Base-by-base conservation (phyloP, 768 basidiomycete genomes). In the Amanita phalloides region DNA sequence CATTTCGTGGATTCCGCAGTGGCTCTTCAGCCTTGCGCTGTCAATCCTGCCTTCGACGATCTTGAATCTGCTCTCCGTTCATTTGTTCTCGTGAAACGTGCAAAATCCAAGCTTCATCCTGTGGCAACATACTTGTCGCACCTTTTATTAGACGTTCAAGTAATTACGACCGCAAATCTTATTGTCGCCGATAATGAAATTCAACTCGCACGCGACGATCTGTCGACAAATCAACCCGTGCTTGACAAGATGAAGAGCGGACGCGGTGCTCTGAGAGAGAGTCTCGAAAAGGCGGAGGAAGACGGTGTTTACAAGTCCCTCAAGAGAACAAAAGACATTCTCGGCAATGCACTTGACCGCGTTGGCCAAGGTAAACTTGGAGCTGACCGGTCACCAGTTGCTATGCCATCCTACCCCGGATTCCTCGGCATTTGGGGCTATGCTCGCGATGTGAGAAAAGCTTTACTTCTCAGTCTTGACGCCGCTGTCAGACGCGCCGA, bases 1-100 rank as follows among this genome's bases (percentile, higher is more conserved):
- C 96, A 99, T 68, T 99, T 98, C 65, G 96, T 99, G 60, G 96
- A 99, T 64, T 95, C 93, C 6, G 82, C 84, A 11, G 69, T 78
- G 0, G 85, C 84, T 17, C 75, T 85, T 38, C 78, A 81, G 51
- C 79, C 79, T n/a, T 79, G 72, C 64, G 72, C 76, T 17, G 78
- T 74, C 53, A 82, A 79, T 56, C 76, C 77, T 4, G 71, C 89
- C 0, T 97, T 98, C 60, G 84, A 85, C 53, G 82, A 89, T 61
- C 84, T 99, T 55, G 94, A 98, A 66, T 81, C 85, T 8, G 81
- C 88, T 0, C 72, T 99, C 33, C 83, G 95, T 14, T 92, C 90
- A 0, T 99, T 99, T 65, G 93, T 99, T 9, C 83, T 98, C 55
- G 82, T 85, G 68, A 98, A 98, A 71, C 85, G 96, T 25, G 78